Percentiles rank a stretch among this genome's conserved stretches.
Conservation (phyloP, 2,329 filamentous ascomycete genomes). For the Pseudocercospora crystallina region DNA sequence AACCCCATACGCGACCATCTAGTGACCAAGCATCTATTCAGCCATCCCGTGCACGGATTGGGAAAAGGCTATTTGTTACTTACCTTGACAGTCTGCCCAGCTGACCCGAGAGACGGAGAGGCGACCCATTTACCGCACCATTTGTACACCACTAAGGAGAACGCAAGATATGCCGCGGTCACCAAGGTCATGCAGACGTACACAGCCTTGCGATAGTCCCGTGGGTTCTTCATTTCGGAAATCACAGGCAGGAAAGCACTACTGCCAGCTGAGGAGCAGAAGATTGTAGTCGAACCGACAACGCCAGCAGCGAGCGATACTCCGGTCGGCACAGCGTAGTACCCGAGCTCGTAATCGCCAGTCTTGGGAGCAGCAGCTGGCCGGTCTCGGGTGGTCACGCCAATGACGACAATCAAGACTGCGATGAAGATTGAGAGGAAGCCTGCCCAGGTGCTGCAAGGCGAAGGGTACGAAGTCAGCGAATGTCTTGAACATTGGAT, state of each 20-base stretch:
- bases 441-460: constrained; percentile 53
- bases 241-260: constrained; percentile 64
- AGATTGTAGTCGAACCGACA: constrained; percentile 58
- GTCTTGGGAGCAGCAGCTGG: constrained; percentile 61
- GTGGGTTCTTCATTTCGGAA: constrained; percentile 62
- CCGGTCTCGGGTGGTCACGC: constrained; percentile 57
- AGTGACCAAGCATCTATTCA: background rate
- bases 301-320: constrained; percentile 61
- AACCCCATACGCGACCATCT: constrained; percentile 52
- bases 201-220: constrained; percentile 61
- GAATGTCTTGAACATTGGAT: too few relatives aligned
- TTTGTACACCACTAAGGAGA: constrained; percentile 61
- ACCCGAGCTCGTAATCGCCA: constrained; percentile 61
- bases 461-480: too few relatives aligned
- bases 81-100: constrained; percentile 59
- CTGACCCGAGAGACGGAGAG: constrained; percentile 61
- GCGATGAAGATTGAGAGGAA: constrained; percentile 61
- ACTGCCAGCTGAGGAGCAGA: constrained; percentile 58
- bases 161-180: constrained; percentile 57
- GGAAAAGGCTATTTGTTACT: background rate
- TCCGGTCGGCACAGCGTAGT: constrained; percentile 52
- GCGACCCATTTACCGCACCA: constrained; percentile 64
- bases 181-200: constrained; percentile 61
- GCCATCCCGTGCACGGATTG: background rate
- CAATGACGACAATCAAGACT: constrained; percentile 43